phyloP scores from a whole-genome alignment of 345 rosid genomes.

The Pistacia vera region DNA sequence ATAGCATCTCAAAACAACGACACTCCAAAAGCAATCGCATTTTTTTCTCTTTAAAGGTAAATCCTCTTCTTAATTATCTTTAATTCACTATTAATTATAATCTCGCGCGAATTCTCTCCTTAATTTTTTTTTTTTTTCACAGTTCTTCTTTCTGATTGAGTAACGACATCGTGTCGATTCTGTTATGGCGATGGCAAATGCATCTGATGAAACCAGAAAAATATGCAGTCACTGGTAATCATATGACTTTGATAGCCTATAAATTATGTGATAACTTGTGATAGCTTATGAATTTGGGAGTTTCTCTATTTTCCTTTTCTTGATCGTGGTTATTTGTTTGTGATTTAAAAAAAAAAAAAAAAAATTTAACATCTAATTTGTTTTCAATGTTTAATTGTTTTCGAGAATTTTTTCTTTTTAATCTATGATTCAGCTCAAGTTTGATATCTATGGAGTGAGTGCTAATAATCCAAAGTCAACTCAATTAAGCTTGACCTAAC shows the following conservation, averaged over 20 bases:
- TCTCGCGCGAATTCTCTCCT: background rate
- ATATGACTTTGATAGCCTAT: background rate
- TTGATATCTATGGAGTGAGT: background rate
- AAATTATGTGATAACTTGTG: constrained; percentile 1
- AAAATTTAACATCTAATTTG: background rate
- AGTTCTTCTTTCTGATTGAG: constrained; percentile 17
- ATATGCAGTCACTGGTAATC: constrained; percentile 86
- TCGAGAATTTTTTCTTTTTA: background rate
- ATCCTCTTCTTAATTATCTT: background rate
- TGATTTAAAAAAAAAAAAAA: background rate
- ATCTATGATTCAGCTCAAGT: background rate
- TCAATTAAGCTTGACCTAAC: background rate
- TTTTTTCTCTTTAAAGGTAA: background rate
- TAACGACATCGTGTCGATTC: constrained; percentile 8
- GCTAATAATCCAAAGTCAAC: constrained; percentile 10
- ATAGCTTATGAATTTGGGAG: background rate
- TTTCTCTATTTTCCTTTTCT: background rate
- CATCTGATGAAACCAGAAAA: constrained; percentile 62
- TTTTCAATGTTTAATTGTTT: background rate
- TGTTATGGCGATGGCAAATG: constrained; percentile 52
- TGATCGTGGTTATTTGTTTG: background rate
- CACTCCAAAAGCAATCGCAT: background rate
- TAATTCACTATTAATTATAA: background rate
- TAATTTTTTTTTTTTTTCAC: constrained; percentile 6
- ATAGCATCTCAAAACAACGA: background rate